Evolutionary conservation across 495 filamentous ascomycete genomes (phyloP), one percentile per base, ranked within the genome.

Genomic region (Tuber umbilicatum): DNA sequence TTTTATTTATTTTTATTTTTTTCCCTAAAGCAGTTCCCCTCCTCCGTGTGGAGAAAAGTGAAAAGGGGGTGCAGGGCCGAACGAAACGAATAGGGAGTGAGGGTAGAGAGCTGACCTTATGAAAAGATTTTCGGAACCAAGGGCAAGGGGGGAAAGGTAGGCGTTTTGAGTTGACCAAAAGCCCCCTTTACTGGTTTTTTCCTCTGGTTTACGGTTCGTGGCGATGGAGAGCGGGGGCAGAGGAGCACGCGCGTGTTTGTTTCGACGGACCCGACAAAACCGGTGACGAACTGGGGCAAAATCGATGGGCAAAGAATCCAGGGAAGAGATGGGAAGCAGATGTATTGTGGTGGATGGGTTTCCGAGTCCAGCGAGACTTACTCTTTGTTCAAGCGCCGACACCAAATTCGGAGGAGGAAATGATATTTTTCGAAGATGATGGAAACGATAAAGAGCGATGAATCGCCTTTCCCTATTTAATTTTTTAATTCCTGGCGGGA

Each of bases 321-420:
- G 69, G 27, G 45, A 73, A 67, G 67, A 50, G 74, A 39, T 69
- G 64, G 69, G 43, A 47, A 72, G 70, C 75, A 67, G 71, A 64
- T 64, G 55, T 64, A 19, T 64, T 64, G 19, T 35, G 55, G 27
- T 45, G 43, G 55, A 64, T 68, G 77, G 10, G 42, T 47, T 40
- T 74, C 10, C 72, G 27, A 79, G 72, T 39, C 72, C 74, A 73
- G 69, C 64, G 68, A 70, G 64, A 68, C 72, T 73, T 78, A 76
- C 70, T 79, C 69, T 73, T 76, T 70, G 71, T 78, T 73, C 72
- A 79, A 79, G 77, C 77, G 77, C 77, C 75, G 74, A 64, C 77
- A 79, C 77, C 70, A 38, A 75, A 75, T 68, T 72, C 23, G 41
- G 71, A 74, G 69, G 55, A 72, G 70, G 68, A 55, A 35, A 55